Percentiles rank a stretch among this genome's conserved stretches.
Evolutionary conservation across 805 yeast genomes (phyloP).

Genomic region (Yamadazyma scolyti): DNA sequence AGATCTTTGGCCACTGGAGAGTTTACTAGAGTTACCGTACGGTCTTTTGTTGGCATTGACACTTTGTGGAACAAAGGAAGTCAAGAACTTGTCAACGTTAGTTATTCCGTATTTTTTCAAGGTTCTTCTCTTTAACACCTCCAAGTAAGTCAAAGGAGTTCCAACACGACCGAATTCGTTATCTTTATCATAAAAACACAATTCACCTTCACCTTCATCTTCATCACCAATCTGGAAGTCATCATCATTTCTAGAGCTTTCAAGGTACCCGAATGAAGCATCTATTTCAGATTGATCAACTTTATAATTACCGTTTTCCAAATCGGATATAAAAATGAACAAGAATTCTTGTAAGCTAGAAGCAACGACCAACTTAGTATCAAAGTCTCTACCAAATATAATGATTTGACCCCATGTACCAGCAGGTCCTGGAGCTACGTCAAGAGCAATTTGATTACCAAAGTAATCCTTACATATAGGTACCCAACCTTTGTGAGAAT

Average conservation of each 20-base stretch:
- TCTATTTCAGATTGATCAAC: slow-evolving; percentile 35
- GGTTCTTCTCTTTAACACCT: slow-evolving; percentile 39
- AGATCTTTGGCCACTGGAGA: slow-evolving; percentile 4
- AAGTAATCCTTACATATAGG: slow-evolving; percentile 37
- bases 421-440: slow-evolving; percentile 36
- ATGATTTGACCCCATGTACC: slow-evolving; percentile 43
- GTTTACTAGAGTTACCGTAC: slow-evolving; percentile 1
- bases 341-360: slow-evolving; percentile 36
- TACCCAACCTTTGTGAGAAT: slow-evolving; percentile 39
- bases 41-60: slow-evolving; percentile 6
- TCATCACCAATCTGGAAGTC: slow-evolving; percentile 43
- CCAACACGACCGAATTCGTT: slow-evolving; percentile 29
- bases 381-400: slow-evolving; percentile 42
- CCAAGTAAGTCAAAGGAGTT: slow-evolving; percentile 35
- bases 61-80: slow-evolving; percentile 33
- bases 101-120: slow-evolving; percentile 37
- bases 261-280: slow-evolving; percentile 32
- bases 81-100: slow-evolving; percentile 29
- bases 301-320: slow-evolving; percentile 38
- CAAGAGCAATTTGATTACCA: slow-evolving; percentile 43
- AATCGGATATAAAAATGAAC: slow-evolving; percentile 33
- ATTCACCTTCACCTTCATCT: slow-evolving; percentile 44
- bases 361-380: slow-evolving; percentile 40
- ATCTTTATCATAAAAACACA: slow-evolving; percentile 33
- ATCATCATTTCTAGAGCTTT: slow-evolving; percentile 31